Conservation (phyloP, 2,329 filamentous ascomycete genomes). For the Fusarium agapanthi region DNA sequence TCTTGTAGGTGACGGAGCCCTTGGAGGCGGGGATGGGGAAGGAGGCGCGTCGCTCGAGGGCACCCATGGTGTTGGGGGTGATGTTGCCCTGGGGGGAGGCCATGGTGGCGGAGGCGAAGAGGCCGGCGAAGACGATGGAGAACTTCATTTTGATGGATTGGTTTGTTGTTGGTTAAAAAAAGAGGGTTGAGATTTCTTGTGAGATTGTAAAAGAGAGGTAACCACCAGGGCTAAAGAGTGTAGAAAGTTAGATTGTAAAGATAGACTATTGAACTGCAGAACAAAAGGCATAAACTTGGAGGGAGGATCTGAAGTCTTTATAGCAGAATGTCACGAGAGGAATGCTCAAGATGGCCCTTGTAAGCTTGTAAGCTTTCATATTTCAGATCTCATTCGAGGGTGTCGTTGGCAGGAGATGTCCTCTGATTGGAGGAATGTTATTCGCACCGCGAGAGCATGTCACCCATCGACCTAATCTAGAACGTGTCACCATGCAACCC, state of each 20-base stretch:
- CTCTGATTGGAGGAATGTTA: constrained; percentile 23
- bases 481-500: background rate
- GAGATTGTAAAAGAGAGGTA: constrained; percentile 28
- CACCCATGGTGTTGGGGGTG: constrained; percentile 40
- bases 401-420: background rate
- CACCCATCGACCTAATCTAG: background rate
- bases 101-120: constrained; percentile 32
- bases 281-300: no score
- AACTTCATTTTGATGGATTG: constrained; percentile 37
- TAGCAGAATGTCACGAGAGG: background rate
- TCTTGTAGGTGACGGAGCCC: constrained; percentile 40
- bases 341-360: background rate
- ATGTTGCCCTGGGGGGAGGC: constrained; percentile 36
- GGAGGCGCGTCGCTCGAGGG: constrained; percentile 36
- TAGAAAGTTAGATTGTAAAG: constrained; percentile 26
- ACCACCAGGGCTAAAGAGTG: constrained; percentile 38
- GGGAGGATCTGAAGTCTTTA: background rate
- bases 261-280: constrained; percentile 10
- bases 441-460: background rate
- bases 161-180: background rate
- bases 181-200: background rate
- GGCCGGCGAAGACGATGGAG: constrained; percentile 33
- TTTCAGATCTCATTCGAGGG: constrained; percentile 21
- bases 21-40: constrained; percentile 40
- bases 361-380: background rate